Conservation (phyloP, 2,329 filamentous ascomycete genomes). For the Zymoseptoria pseudotritici region DNA sequence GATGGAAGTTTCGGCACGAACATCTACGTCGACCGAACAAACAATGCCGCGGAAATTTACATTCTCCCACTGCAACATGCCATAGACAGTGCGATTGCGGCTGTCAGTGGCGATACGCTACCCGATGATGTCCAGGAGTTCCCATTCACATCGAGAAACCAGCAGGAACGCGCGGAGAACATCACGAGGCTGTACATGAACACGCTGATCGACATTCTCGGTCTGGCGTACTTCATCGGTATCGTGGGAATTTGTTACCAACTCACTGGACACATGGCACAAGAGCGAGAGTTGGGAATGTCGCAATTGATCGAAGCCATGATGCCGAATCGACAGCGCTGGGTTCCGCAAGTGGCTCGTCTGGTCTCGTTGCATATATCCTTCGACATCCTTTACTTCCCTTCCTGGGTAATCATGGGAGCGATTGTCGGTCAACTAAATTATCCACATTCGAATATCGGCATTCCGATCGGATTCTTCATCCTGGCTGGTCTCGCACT, state of each 20-base stretch:
- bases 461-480: slow-evolving; percentile 52
- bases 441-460: slow-evolving; percentile 38
- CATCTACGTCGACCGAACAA: slow-evolving; percentile 56
- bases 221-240: slow-evolving; percentile 69
- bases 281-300: slow-evolving; percentile 80
- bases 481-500: slow-evolving; percentile 69
- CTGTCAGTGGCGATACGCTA: slow-evolving; percentile 39
- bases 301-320: slow-evolving; percentile 84
- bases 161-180: slow-evolving; percentile 55
- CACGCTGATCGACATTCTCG: slow-evolving; percentile 67
- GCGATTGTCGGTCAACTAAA: slow-evolving; percentile 58
- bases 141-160: slow-evolving; percentile 65
- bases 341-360: slow-evolving; percentile 72
- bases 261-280: slow-evolving; percentile 75
- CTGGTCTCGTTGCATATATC: slow-evolving; percentile 71
- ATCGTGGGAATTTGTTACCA: slow-evolving; percentile 81
- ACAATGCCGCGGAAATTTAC: slow-evolving; percentile 72
- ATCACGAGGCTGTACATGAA: slow-evolving; percentile 66
- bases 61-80: slow-evolving; percentile 71
- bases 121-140: slow-evolving; percentile 52
- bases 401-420: slow-evolving; percentile 73
- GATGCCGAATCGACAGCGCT: slow-evolving; percentile 68
- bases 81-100: slow-evolving; percentile 65
- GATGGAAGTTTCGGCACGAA: slow-evolving; percentile 62
- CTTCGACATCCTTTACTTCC: slow-evolving; percentile 71